Evolutionary conservation across 495 filamentous ascomycete species (phyloP), one percentile per base, ranked within the genome.

Genomic region (Xylaria longipes): DNA sequence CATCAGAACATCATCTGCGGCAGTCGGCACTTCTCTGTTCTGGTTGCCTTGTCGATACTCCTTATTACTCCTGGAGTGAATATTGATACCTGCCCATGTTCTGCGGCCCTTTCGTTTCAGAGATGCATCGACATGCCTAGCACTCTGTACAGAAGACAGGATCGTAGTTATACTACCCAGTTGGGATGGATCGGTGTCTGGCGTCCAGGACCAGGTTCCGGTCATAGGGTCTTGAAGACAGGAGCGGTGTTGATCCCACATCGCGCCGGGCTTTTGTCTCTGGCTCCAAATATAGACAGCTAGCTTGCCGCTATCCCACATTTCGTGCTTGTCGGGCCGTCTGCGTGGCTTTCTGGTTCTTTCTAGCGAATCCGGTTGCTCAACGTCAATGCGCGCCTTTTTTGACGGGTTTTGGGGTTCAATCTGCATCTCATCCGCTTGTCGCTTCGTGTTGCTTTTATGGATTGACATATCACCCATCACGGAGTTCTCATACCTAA

Each of bases 231-330:
- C 69, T 71, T 79, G 77, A 65, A 79, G 71, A 50, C 27, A 63
- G 1, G 68, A 63, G 37, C 15, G 58, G 29, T 71, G 66, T 31
- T 77, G 70, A 17, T 70, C 60, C 77, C 77, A 77, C 62, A 72
- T 79, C 29, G 73, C 71, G 17, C 67, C 63, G 20, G 67, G 41
- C 9, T 74, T 75, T 12, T 77, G 73, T 27, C 75, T 72, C 33
- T 76, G 70, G 33, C 72, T 75, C 77, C 77, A 79, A 17, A 77
- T 75, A 46, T 79, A 75, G 22, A 77, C 74, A 37, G 77, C 77
- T 5, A 77, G 48, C 43, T 72, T 70, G 5, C 75, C 75, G n/a
- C 71, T 71, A 22, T 75, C 73, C 77, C 75, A 79, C 56, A 72
- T 67, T n/a, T 77, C 77, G 6, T 75, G 73, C 22, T 67, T 65